Percentiles rank a stretch among this genome's conserved stretches.
Evolutionary conservation across 2,329 filamentous ascomycete genomes (phyloP).

Genomic region (Aotearoamyces nothofagi): DNA sequence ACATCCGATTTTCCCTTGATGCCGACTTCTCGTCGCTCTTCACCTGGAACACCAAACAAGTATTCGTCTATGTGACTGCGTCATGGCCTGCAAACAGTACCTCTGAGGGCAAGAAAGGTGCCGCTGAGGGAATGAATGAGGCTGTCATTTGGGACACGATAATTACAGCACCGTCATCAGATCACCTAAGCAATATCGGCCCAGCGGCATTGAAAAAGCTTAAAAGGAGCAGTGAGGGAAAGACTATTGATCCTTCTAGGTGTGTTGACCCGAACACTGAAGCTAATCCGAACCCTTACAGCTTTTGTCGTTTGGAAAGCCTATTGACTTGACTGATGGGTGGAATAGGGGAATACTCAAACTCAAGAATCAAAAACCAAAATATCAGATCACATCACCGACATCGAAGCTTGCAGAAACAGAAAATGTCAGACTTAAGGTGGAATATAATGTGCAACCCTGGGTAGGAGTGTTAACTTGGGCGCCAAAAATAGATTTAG

Average conservation of each 20-base stretch:
- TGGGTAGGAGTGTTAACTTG: slow-evolving; percentile 86
- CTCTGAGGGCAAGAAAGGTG: slow-evolving; percentile 7
- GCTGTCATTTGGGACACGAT: slow-evolving; percentile 94
- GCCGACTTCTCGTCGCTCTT: slow-evolving; percentile 85
- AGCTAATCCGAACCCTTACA: background rate
- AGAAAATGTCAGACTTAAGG: slow-evolving; percentile 58
- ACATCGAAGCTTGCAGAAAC: slow-evolving; percentile 61
- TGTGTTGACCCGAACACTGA: slow-evolving; percentile 5
- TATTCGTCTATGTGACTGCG: slow-evolving; percentile 92
- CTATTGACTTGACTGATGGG: slow-evolving; percentile 4
- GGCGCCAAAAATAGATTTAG: slow-evolving; percentile 41
- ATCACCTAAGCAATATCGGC: slow-evolving; percentile 45
- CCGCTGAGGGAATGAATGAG: slow-evolving; percentile 34
- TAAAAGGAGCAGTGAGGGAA: slow-evolving; percentile 40
- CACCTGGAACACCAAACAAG: slow-evolving; percentile 98
- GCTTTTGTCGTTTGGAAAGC: slow-evolving; percentile 3
- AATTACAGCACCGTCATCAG: slow-evolving; percentile 58
- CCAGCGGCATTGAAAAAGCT: slow-evolving; percentile 47
- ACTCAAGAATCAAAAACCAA: slow-evolving; percentile 74
- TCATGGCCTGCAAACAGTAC: slow-evolving; percentile 36
- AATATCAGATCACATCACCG: slow-evolving; percentile 94
- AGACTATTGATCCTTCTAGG: slow-evolving; percentile 33
- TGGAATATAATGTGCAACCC: slow-evolving; percentile 95
- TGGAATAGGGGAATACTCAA: slow-evolving; percentile 49
- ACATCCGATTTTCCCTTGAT: slow-evolving; percentile 85